phyloP scores from a whole-genome alignment of 2,329 filamentous ascomycete species.

The Rutstroemia sp. region DNA sequence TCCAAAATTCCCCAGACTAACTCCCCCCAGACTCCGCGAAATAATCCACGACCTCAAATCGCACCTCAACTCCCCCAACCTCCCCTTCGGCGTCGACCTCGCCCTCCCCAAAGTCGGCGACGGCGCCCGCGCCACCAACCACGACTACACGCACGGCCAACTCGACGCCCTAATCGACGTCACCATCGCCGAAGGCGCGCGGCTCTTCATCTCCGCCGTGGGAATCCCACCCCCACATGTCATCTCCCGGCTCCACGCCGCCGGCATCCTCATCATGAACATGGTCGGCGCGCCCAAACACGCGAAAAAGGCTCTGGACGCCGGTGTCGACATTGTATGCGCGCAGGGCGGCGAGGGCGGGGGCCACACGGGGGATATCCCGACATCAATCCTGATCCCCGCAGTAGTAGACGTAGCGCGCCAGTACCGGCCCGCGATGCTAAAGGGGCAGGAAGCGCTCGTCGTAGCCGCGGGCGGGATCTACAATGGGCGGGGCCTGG shows the following conservation, averaged over 20 bases:
- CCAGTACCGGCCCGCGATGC: conserved; percentile 46
- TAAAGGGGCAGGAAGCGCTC: conserved; percentile 64
- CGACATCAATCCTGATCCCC: conserved; percentile 80
- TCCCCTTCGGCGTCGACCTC: conserved; percentile 88
- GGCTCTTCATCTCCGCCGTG: conserved; percentile 79
- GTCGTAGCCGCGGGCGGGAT: conserved; percentile 90
- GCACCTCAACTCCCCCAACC: conserved; percentile 53
- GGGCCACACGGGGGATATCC: conserved; percentile 84
- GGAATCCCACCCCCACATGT: conserved; percentile 72
- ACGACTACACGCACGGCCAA: conserved; percentile 89
- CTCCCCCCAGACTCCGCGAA: conserved; percentile 46
- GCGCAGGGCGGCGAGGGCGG: conserved; percentile 91
- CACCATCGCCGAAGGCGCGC: conserved; percentile 75
- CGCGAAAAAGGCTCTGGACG: conserved; percentile 77
- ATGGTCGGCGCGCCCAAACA: conserved; percentile 95
- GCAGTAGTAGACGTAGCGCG: conserved; percentile 78
- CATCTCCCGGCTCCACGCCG: conserved; percentile 69
- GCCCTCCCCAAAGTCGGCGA: conserved; percentile 86
- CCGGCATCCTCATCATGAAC: conserved; percentile 86
- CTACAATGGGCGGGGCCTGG: conserved; percentile 72
- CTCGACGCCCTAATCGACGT: conserved; percentile 84
- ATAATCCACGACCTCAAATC: conserved; percentile 85
- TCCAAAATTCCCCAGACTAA: background rate
- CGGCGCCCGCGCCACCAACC: conserved; percentile 79
- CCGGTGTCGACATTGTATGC: conserved; percentile 85